These are phyloP conservation scores for Macrotyloma uniflorum DNA, from an alignment of 306 rosid species.

Conservation along the genomic window DNA sequence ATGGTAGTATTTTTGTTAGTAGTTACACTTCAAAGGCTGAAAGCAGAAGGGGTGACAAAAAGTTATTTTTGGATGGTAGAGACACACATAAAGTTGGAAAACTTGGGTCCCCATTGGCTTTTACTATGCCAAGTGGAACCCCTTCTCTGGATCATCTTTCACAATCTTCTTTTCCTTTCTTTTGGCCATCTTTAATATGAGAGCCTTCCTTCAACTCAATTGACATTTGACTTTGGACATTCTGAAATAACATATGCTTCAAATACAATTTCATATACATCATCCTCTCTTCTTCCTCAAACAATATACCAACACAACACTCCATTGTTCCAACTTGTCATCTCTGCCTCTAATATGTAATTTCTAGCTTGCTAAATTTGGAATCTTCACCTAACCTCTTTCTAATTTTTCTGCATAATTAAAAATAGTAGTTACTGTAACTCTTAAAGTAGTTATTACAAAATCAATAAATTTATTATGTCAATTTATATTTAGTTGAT, in stretches of 20 bases:
- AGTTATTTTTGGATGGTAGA: constrained; percentile 46
- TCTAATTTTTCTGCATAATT: too few species aligned
- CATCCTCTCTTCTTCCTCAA: background rate
- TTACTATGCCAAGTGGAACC: constrained; percentile 30
- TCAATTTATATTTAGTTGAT: background rate
- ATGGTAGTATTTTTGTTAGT: constrained; percentile 7
- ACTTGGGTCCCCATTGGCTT: constrained; percentile 9
- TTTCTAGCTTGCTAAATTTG: background rate
- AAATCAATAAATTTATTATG: background rate
- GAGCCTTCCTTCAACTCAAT: constrained; percentile 25
- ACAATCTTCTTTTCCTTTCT: constrained; percentile 39
- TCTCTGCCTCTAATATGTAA: background rate
- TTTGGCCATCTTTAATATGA: constrained; percentile 27
- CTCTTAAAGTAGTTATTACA: background rate
- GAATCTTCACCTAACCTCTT: background rate
- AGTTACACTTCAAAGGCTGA: constrained; percentile 16
- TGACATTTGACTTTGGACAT: constrained; percentile 38
- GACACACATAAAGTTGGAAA: constrained; percentile 37
- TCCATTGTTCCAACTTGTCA: background rate
- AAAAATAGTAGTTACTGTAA: too few species aligned
- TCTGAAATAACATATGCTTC: constrained; percentile 8
- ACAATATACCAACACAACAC: constrained; percentile 1
- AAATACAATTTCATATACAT: background rate
- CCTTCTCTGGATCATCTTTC: constrained; percentile 42
- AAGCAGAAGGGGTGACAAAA: constrained; percentile 21